These are phyloP conservation scores for Parafenestella ontariensis DNA, from an alignment of 2,329 filamentous ascomycete genomes.

Conservation along the genomic window DNA sequence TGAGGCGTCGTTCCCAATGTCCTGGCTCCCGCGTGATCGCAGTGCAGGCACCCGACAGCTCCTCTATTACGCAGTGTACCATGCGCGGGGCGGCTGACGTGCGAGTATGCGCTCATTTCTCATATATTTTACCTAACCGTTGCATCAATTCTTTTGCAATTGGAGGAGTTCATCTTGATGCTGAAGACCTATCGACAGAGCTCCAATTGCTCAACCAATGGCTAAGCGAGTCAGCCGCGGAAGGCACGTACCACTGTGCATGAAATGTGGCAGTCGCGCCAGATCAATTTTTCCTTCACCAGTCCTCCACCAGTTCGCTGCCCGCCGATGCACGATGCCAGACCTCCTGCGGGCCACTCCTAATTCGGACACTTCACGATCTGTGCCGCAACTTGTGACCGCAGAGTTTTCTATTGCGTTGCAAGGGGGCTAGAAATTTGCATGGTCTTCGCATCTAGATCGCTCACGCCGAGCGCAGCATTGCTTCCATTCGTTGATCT, in stretches of 20 bases:
- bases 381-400: slow-evolving; percentile 5
- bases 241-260: slow-evolving; percentile 21
- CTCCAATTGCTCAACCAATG: slow-evolving; percentile 25
- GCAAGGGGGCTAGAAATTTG: not conserved
- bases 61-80: slow-evolving; percentile 17
- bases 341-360: slow-evolving; percentile 6
- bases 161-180: not conserved
- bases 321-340: slow-evolving; percentile 17
- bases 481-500: too few relatives aligned
- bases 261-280: too few relatives aligned
- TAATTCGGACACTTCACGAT: slow-evolving; percentile 2
- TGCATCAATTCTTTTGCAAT: not conserved
- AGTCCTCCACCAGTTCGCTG: slow-evolving; percentile 28
- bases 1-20: slow-evolving; percentile 22
- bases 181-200: not conserved
- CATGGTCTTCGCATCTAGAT: not conserved
- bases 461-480: too few relatives aligned
- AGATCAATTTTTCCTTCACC: slow-evolving; percentile 21
- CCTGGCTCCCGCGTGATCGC: slow-evolving; percentile 29
- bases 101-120: slow-evolving; percentile 11
- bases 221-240: slow-evolving; percentile 29
- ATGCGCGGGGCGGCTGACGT: slow-evolving; percentile 14
- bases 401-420: slow-evolving; percentile 18
- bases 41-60: slow-evolving; percentile 11
- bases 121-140: not conserved